Percentiles rank a stretch among this genome's conserved stretches.
These are phyloP conservation scores for Starmerella stigmatis DNA, from an alignment of 805 yeast genomes.

Conservation along the genomic window DNA sequence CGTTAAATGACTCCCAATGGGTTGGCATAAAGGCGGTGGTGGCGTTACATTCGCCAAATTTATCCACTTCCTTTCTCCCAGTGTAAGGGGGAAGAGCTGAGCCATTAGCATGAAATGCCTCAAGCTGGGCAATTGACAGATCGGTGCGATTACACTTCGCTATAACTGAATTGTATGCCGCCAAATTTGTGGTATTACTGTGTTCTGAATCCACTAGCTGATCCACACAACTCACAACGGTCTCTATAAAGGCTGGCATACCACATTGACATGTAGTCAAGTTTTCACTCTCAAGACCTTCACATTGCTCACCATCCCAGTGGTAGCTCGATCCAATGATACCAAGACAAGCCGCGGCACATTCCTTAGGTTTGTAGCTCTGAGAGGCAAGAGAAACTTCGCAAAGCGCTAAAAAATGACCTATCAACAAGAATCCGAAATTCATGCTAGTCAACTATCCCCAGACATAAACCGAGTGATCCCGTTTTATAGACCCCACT, in stretches of 20 bases:
- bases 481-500: too few relatives aligned
- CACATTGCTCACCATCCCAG: background rate
- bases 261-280: background rate
- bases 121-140: background rate
- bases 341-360: background rate
- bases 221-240: slow-evolving; percentile 16
- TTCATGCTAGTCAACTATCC: background rate
- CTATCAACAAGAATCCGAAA: background rate
- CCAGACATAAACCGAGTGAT: too few relatives aligned
- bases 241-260: slow-evolving; percentile 8
- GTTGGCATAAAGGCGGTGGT: slow-evolving; percentile 2
- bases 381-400: background rate
- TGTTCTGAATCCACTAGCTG: background rate
- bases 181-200: background rate
- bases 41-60: slow-evolving; percentile 5
- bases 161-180: background rate
- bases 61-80: background rate
- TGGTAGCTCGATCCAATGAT: background rate
- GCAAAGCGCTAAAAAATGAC: background rate
- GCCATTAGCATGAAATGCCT: slow-evolving; percentile 6
- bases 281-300: background rate
- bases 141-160: background rate
- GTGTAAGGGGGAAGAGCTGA: slow-evolving; percentile 4
- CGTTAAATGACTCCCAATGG: background rate
- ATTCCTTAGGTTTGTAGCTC: background rate